Evolutionary conservation across 768 basidiomycete genomes (phyloP).

Genomic region (Trametopsis cervina): DNA sequence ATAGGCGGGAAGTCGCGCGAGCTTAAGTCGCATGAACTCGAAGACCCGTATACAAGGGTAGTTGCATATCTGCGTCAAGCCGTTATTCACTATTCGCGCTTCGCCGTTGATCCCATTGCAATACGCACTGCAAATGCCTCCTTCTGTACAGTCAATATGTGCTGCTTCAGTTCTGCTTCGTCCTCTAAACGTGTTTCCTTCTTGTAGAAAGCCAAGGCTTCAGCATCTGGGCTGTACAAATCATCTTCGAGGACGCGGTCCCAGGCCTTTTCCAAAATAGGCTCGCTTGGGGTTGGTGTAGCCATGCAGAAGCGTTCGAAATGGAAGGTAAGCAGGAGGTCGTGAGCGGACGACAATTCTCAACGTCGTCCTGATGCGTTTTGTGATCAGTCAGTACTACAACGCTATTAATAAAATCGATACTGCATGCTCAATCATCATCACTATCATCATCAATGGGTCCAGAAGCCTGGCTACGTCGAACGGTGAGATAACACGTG

Average conservation of each 20-base stretch:
- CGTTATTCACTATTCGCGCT: background rate
- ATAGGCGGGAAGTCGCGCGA: constrained; percentile 16
- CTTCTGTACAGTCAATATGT: constrained; percentile 22
- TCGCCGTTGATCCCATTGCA: background rate
- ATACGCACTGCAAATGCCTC: constrained; percentile 24
- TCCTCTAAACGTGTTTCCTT: constrained; percentile 24
- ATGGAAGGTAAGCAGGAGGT: background rate
- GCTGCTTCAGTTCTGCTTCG: constrained; percentile 24
- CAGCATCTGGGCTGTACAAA: constrained; percentile 6
- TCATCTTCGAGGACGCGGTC: constrained; percentile 1
- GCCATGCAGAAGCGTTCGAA: background rate
- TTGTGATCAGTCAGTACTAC: too few relatives aligned
- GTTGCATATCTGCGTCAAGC: background rate
- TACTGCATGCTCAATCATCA: background rate
- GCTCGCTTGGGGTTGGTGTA: background rate
- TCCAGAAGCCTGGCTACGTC: too few relatives aligned
- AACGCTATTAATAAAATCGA: background rate
- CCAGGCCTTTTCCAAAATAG: constrained; percentile 1
- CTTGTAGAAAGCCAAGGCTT: constrained; percentile 14
- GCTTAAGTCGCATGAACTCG: constrained; percentile 7
- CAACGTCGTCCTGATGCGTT: too few relatives aligned
- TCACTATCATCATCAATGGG: too few relatives aligned
- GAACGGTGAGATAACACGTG: background rate
- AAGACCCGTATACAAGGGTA: background rate
- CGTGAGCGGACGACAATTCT: background rate